Evolutionary conservation across 2,329 filamentous ascomycete genomes (phyloP).

Genomic region (Paradendryphiella salina): DNA sequence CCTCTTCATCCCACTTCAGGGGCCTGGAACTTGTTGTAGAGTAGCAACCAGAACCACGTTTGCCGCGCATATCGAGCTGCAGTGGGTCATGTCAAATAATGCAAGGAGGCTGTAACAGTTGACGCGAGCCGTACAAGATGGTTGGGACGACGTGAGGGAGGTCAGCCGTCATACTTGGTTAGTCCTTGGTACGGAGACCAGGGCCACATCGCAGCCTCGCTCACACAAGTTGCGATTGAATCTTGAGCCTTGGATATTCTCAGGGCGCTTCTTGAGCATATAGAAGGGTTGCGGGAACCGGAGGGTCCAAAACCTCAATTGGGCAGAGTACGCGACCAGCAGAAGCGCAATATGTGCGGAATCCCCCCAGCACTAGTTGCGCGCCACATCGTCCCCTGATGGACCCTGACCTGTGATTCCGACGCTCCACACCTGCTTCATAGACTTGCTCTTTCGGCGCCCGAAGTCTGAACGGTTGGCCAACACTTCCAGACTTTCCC

Average conservation of each 20-base stretch:
- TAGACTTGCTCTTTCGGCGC: conserved; percentile 10
- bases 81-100: conserved; percentile 19
- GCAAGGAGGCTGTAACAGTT: conserved; percentile 20
- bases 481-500: conserved; percentile 10
- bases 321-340: conserved; percentile 13
- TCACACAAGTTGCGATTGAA: background rate
- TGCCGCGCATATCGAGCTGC: conserved; percentile 23
- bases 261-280: conserved; percentile 3
- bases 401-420: conserved; percentile 16
- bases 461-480: conserved; percentile 14
- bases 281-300: conserved; percentile 10
- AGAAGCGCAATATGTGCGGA: conserved; percentile 15
- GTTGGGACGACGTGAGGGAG: conserved; percentile 8
- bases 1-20: conserved; percentile 18
- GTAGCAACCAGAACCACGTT: conserved; percentile 71
- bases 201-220: conserved; percentile 2
- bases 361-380: conserved; percentile 12
- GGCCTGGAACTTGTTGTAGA: conserved; percentile 58
- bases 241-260: conserved; percentile 1
- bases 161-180: background rate
- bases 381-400: conserved; percentile 17
- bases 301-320: conserved; percentile 11
- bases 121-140: conserved; percentile 17
- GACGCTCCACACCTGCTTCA: conserved; percentile 15
- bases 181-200: background rate